Percentiles rank a stretch among this genome's conserved stretches.
phyloP scores from a whole-genome alignment of 2,329 filamentous ascomycete genomes.

The Didymella segeticola region DNA sequence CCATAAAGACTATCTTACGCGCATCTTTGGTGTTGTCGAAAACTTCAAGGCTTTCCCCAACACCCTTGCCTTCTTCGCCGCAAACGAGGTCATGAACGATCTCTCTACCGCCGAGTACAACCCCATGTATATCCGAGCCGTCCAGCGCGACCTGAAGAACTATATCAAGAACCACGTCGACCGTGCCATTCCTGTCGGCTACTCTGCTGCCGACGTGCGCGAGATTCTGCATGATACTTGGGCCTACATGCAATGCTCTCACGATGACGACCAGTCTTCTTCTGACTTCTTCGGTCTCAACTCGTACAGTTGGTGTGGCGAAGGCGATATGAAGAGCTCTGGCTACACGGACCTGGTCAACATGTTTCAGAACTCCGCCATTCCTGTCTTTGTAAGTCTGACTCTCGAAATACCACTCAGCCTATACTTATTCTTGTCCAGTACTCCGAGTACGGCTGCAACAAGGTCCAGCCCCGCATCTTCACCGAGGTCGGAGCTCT shows the following conservation, averaged over 20 bases:
- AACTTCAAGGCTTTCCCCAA: conserved; percentile 72
- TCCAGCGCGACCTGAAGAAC: conserved; percentile 71
- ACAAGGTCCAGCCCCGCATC: conserved; percentile 65
- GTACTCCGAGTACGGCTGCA: conserved; percentile 84
- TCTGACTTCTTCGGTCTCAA: conserved; percentile 81
- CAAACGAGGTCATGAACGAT: conserved; percentile 73
- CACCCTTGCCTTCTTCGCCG: conserved; percentile 70
- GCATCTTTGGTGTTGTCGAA: conserved; percentile 69
- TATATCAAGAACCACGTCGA: conserved; percentile 67
- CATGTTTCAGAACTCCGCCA: conserved; percentile 69
- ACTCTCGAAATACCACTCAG: not conserved
- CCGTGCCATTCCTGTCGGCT: conserved; percentile 69
- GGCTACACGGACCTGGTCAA: conserved; percentile 68
- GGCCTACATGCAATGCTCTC: conserved; percentile 75
- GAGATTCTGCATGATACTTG: conserved; percentile 74
- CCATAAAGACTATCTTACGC: conserved; percentile 61
- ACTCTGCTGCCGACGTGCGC: conserved; percentile 77
- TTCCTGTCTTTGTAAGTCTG: conserved; percentile 69
- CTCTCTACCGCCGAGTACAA: conserved; percentile 57
- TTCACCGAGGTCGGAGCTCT: conserved; percentile 79
- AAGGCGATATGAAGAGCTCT: conserved; percentile 66
- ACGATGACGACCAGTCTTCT: conserved; percentile 64
- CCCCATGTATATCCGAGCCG: conserved; percentile 66
- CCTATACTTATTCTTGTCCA: conserved; percentile 4
- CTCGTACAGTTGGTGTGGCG: conserved; percentile 76